phyloP scores from a whole-genome alignment of 73 alveolate species.

The Symbiodinium natans region DNA sequence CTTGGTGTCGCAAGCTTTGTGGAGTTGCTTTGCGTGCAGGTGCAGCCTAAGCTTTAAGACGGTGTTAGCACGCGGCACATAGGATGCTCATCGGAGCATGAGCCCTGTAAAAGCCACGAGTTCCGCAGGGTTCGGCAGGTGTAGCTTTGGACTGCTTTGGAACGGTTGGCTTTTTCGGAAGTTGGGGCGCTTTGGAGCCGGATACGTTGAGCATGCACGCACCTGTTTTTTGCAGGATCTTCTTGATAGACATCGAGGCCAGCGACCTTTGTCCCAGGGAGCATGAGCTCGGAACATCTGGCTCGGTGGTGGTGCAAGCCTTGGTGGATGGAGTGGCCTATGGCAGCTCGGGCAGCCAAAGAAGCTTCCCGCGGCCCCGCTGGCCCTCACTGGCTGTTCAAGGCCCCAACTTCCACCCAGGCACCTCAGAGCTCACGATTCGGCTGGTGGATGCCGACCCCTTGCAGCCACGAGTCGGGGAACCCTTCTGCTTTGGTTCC shows the following conservation, averaged over 20 bases:
- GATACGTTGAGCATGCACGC: too few relatives aligned
- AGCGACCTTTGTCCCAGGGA: constrained; percentile 84
- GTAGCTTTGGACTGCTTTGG: too few relatives aligned
- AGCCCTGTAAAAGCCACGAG: too few relatives aligned
- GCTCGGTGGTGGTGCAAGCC: neutral
- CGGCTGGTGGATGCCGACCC: constrained; percentile 64
- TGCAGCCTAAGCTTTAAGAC: too few relatives aligned
- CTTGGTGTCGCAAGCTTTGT: too few relatives aligned
- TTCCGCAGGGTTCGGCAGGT: too few relatives aligned
- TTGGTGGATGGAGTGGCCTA: constrained; percentile 8
- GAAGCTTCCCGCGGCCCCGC: constrained; percentile 82
- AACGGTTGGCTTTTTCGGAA: too few relatives aligned
- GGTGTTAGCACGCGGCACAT: too few relatives aligned
- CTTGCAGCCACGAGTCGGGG: constrained; percentile 26
- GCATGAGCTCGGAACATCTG: constrained; percentile 54
- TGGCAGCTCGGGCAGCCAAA: constrained; percentile 24
- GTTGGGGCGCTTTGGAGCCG: too few relatives aligned
- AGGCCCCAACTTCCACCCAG: neutral
- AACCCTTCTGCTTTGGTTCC: constrained; percentile 53
- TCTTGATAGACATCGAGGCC: constrained; percentile 21
- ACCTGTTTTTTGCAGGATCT: neutral
- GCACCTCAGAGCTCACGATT: neutral
- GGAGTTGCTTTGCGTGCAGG: too few relatives aligned
- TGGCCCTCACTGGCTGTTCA: constrained; percentile 26
- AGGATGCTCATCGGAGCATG: too few relatives aligned